Evolutionary conservation across 306 rosid species (phyloP), one percentile per base, ranked within the genome.

Genomic region (Prunus mume): DNA sequence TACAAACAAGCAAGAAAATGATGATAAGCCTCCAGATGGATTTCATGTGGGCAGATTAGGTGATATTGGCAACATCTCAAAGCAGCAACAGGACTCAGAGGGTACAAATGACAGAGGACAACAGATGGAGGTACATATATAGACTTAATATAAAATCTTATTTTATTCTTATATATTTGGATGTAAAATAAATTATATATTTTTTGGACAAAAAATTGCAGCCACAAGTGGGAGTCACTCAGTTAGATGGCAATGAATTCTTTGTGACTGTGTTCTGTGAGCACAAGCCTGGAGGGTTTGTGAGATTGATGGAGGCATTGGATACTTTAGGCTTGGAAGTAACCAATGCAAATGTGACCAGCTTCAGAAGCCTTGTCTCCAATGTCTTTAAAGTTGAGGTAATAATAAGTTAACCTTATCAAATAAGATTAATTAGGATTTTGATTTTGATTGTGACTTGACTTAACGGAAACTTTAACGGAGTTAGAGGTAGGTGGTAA

Each of bases 141-240:
- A 38, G 43, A 38, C 9, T 38, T 38, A 38, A 38, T 38, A 38
- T 38, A 7, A 38, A 19, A 18, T 57, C 13, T 14, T 43, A 18
- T 30, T 38, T 47, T 20, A 20, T 6, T 34, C 24, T 14, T 24
- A 9, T 14, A 15, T 52, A 50, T 5, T 19, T 66, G 18, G 65
- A n/a, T 6, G 9, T 38, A 38, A 38, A 64, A 65, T 49, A 50
- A 25, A 43, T 30, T 11, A 6, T 38, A 38, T 52, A 6, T 8
- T 15, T 34, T 25, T 3, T 32, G 64, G 32, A 52, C 6, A 22
- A 30, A 49, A 2, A 66, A 70, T 71, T 86, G 84, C 88, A 90
- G 97, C 85, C 93, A 0, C 91, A 89, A 79, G 98, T 93, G 83
- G 96, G 90, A 75, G 94, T 91, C 68, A 89, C 90, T 45, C 83